A percentile compares a stretch with the other conserved stretches of the same genome.
Conservation (phyloP, 305 asterid species). For the Euphrasia arctica region DNA sequence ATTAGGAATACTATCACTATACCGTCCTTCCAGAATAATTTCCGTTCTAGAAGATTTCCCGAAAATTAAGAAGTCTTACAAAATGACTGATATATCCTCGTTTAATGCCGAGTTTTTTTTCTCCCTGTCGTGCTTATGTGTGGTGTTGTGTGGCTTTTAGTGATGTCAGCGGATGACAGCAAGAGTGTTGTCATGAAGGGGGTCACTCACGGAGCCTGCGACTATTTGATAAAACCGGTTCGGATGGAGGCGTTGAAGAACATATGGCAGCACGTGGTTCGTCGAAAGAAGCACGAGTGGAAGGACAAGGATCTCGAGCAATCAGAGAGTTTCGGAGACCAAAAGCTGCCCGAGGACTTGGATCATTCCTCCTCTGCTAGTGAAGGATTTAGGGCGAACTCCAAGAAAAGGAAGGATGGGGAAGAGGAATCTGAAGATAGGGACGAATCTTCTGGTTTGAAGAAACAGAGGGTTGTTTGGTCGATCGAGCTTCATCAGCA, state of each 20-base stretch:
- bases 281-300: constrained; percentile 67
- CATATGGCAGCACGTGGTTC: constrained; percentile 96
- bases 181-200: constrained; percentile 85
- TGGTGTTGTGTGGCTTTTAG: constrained; percentile 30
- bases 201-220: constrained; percentile 87
- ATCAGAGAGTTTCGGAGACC: constrained; percentile 46
- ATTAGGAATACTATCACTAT: background rate
- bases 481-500: constrained; percentile 62
- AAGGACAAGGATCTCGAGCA: constrained; percentile 67
- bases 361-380: constrained; percentile 46
- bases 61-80: no score
- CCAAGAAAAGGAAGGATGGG: constrained; percentile 55
- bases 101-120: no score
- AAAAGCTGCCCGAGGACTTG: constrained; percentile 33
- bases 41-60: no score
- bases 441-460: constrained; percentile 48
- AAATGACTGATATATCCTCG: no score
- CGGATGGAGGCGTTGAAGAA: constrained; percentile 88
- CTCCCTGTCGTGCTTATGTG: background rate
- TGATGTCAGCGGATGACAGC: constrained; percentile 96
- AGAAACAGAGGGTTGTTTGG: constrained; percentile 73
- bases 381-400: constrained; percentile 41
- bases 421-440: constrained; percentile 42
- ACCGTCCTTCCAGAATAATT: no score
- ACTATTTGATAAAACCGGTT: constrained; percentile 86